Conservation (phyloP, 352 stramenopile species). For the Thalassiosira allenii region DNA sequence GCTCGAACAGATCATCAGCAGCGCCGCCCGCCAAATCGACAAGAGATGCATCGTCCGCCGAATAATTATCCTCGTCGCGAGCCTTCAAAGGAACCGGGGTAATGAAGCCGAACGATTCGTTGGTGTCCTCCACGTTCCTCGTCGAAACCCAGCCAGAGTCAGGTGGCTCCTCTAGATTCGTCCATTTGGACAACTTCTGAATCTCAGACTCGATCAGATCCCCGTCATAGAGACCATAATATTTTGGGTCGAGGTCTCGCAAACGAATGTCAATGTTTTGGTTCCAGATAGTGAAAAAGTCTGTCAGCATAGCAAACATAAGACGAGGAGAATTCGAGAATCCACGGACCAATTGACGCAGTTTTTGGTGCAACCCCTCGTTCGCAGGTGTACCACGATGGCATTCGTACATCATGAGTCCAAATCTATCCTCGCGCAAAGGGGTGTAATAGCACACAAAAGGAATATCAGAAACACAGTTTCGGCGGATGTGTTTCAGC, state of each 20-base stretch:
- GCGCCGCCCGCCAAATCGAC: neutral
- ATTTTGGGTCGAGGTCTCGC: conserved; percentile 18
- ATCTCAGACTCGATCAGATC: conserved; percentile 34
- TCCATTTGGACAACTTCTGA: conserved; percentile 15
- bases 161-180: neutral
- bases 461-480: conserved; percentile 38
- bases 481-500: conserved; percentile 26
- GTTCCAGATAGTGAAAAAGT: conserved; percentile 27
- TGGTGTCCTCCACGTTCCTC: conserved; percentile 6
- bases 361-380: conserved; percentile 41
- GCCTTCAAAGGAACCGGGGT: neutral
- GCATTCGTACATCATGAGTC: conserved; percentile 23
- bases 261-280: conserved; percentile 37
- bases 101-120: conserved; percentile 39
- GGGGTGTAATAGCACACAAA: conserved; percentile 26
- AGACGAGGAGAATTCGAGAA: conserved; percentile 33
- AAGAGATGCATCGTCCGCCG: neutral
- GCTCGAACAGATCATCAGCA: conserved; percentile 1
- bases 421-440: conserved; percentile 21
- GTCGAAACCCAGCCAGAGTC: conserved; percentile 20
- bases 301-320: conserved; percentile 26
- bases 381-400: conserved; percentile 15
- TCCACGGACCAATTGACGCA: conserved; percentile 27
- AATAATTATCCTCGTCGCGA: neutral
- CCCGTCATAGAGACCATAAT: conserved; percentile 37